phyloP scores from a whole-genome alignment of 176 grass and related monocot species.

The Paspalum vaginatum region DNA sequence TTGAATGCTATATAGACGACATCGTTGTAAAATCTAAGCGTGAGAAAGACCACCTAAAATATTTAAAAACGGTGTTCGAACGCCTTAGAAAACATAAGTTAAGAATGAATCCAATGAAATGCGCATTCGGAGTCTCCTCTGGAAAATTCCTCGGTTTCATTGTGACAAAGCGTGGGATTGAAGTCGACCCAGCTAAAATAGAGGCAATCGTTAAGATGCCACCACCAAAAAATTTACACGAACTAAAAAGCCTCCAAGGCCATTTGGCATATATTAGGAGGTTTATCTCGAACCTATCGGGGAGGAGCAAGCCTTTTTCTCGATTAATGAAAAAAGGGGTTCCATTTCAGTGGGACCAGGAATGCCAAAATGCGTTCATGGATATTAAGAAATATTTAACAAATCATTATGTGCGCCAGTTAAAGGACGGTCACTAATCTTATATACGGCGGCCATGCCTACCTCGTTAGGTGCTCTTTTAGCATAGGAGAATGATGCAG shows the following conservation, averaged over 20 bases:
- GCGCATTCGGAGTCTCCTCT: background rate
- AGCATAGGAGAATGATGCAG: no score
- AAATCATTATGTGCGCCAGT: background rate
- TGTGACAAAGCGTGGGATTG: background rate
- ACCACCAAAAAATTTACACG: background rate
- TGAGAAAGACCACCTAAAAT: background rate
- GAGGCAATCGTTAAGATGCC: background rate
- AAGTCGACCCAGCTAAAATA: background rate
- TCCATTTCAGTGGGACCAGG: background rate
- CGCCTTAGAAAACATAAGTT: background rate
- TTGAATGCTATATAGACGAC: constrained; percentile 14
- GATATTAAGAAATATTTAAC: background rate
- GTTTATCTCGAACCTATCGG: no score
- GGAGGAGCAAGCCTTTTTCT: no score
- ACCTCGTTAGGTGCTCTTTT: no score
- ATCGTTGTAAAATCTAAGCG: background rate
- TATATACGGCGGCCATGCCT: no score
- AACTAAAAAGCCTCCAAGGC: background rate
- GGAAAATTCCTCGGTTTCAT: background rate
- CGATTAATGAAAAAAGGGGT: no score
- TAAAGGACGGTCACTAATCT: no score
- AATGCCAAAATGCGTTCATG: background rate
- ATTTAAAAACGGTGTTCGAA: background rate
- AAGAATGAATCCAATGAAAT: background rate
- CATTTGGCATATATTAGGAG: background rate